phyloP scores from a whole-genome alignment of 2,329 filamentous ascomycete genomes.

The Ampelomyces quisqualis region DNA sequence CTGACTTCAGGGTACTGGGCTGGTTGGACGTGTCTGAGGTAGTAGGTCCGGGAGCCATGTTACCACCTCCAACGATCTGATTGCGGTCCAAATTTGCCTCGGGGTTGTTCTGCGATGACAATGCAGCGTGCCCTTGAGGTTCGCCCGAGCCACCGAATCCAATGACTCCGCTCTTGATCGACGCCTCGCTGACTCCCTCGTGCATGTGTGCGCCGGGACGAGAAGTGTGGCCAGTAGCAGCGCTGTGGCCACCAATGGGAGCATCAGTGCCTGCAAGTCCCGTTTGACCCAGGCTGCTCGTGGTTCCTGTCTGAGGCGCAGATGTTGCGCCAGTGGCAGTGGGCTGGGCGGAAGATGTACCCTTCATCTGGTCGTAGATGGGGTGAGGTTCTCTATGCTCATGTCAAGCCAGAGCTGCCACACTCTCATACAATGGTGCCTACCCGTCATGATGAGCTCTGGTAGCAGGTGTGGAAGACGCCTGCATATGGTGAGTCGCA shows the following conservation, averaged over 20 bases:
- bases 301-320: slow-evolving; percentile 8
- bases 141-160: slow-evolving; percentile 32
- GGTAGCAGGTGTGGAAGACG: slow-evolving; percentile 21
- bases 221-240: slow-evolving; percentile 8
- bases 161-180: slow-evolving; percentile 46
- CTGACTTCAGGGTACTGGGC: slow-evolving; percentile 3
- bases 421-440: background rate
- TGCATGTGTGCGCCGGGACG: slow-evolving; percentile 14
- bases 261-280: slow-evolving; percentile 1
- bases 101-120: slow-evolving; percentile 16
- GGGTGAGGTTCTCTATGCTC: slow-evolving; percentile 18
- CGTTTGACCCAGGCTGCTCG: slow-evolving; percentile 9
- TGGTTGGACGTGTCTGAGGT: slow-evolving; percentile 6
- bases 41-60: slow-evolving; percentile 11
- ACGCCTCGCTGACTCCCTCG: slow-evolving; percentile 35
- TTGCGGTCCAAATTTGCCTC: slow-evolving; percentile 13
- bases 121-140: slow-evolving; percentile 28
- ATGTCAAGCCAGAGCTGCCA: slow-evolving; percentile 2
- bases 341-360: slow-evolving; percentile 1
- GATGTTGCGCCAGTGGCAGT: slow-evolving; percentile 14
- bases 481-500: slow-evolving; percentile 17
- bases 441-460: slow-evolving; percentile 1
- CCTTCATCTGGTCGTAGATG: slow-evolving; percentile 36
- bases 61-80: slow-evolving; percentile 22
- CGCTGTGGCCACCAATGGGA: background rate